Percentiles rank a stretch among this genome's conserved stretches.
These are phyloP conservation scores for Murraya paniculata DNA, from an alignment of 345 rosid genomes.

Conservation along the genomic window DNA sequence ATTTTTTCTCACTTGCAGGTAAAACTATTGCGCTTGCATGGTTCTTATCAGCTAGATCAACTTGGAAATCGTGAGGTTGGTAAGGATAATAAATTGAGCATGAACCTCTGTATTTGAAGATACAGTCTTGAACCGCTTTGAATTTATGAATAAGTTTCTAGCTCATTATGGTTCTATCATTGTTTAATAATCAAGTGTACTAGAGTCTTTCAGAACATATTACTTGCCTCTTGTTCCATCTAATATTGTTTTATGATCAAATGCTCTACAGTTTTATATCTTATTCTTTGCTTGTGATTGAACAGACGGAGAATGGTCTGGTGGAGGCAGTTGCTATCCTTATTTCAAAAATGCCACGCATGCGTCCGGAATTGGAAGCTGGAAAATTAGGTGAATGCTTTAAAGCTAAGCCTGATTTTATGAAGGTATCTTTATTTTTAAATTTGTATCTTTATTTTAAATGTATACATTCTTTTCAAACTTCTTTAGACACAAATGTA, in stretches of 20 bases:
- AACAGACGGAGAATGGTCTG: constrained; percentile 90
- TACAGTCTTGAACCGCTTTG: not conserved
- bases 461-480: constrained; percentile 3
- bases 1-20: constrained; percentile 48
- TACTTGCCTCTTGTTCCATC: not conserved
- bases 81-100: constrained; percentile 29
- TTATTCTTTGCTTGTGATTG: constrained; percentile 14
- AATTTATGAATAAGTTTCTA: not conserved
- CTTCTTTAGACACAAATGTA: not conserved
- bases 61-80: constrained; percentile 83
- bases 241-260: not conserved
- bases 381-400: constrained; percentile 83
- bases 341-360: constrained; percentile 88
- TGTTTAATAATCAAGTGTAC: not conserved
- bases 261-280: not conserved
- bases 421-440: constrained; percentile 55
- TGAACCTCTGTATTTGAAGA: not conserved
- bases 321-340: constrained; percentile 95
- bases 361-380: constrained; percentile 62
- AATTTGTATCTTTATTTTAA: constrained; percentile 34
- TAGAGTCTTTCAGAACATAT: not conserved
- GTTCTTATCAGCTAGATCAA: constrained; percentile 92
- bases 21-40: constrained; percentile 79
- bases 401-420: constrained; percentile 84
- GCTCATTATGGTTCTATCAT: not conserved